These are phyloP conservation scores for Ajuga reptans DNA, from an alignment of 305 asterid genomes.

Conservation along the genomic window DNA sequence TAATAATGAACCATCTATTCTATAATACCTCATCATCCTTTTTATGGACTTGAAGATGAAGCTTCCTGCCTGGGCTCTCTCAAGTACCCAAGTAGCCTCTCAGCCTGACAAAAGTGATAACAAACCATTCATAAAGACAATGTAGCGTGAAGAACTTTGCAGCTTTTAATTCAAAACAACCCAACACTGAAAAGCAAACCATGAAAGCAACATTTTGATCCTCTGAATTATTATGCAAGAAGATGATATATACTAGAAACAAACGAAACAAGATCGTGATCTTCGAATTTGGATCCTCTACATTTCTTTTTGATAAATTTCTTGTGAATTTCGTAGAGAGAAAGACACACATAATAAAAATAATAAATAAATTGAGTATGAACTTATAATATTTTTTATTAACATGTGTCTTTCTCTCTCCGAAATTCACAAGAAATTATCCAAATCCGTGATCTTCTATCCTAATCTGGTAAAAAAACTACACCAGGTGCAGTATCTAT, in stretches of 20 bases:
- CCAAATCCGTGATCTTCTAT: background rate
- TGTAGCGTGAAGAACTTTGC: constrained; percentile 2
- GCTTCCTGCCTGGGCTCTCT: constrained; percentile 92
- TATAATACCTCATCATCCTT: constrained; percentile 26
- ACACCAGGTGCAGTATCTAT: background rate
- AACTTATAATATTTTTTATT: too few species aligned
- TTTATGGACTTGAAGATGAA: constrained; percentile 57
- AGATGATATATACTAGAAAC: constrained; percentile 1
- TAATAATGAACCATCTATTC: constrained; percentile 26
- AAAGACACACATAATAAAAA: too few species aligned
- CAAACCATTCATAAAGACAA: constrained; percentile 5
- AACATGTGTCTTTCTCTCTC: too few species aligned
- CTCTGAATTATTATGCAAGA: constrained; percentile 17
- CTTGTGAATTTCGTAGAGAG: too few species aligned
- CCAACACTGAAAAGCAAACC: background rate
- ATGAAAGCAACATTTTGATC: constrained; percentile 27
- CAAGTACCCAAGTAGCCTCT: constrained; percentile 76
- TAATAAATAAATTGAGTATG: too few species aligned
- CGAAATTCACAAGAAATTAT: too few species aligned
- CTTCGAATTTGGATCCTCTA: too few species aligned
- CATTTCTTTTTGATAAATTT: too few species aligned
- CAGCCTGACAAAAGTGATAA: constrained; percentile 58
- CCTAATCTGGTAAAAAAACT: background rate
- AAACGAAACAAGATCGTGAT: constrained; percentile 19
- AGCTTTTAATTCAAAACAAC: constrained; percentile 18